These are phyloP conservation scores for Venturia effusa DNA, from an alignment of 2,329 filamentous ascomycete species.

Conservation along the genomic window DNA sequence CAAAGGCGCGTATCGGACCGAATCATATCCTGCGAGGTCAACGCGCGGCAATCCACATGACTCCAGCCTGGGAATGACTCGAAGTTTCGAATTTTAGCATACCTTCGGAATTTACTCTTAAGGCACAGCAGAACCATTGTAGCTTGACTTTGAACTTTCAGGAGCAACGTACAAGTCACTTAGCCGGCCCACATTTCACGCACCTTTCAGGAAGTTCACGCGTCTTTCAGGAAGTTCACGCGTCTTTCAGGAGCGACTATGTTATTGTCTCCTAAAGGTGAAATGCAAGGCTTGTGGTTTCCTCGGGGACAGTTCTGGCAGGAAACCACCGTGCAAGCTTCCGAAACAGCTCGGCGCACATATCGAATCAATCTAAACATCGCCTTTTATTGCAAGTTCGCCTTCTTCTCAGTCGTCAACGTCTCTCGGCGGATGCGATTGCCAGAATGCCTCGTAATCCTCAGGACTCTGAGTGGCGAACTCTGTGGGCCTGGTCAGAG, in stretches of 20 bases:
- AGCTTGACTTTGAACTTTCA: too few relatives aligned
- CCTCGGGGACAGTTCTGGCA: background rate
- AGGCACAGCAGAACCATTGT: background rate
- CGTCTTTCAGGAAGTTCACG: too few relatives aligned
- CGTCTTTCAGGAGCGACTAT: background rate
- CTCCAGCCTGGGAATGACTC: background rate
- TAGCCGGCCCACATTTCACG: background rate
- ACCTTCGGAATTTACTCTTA: background rate
- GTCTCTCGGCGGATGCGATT: background rate
- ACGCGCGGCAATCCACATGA: background rate
- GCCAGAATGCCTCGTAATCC: constrained; percentile 11
- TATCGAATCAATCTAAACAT: background rate
- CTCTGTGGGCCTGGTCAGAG: constrained; percentile 8
- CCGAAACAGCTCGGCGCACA: background rate
- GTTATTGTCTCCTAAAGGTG: background rate
- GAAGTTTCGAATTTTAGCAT: background rate
- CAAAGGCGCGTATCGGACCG: too few relatives aligned
- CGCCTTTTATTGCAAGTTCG: background rate
- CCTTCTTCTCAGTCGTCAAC: background rate
- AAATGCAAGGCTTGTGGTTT: background rate
- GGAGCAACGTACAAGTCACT: background rate
- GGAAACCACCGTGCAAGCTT: background rate
- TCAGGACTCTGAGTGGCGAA: constrained; percentile 3
- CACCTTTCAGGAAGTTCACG: background rate
- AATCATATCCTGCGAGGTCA: too few relatives aligned